Evolutionary conservation across 1,139 yeast genomes (phyloP).

Genomic region (Pichia kudriavzevii): DNA sequence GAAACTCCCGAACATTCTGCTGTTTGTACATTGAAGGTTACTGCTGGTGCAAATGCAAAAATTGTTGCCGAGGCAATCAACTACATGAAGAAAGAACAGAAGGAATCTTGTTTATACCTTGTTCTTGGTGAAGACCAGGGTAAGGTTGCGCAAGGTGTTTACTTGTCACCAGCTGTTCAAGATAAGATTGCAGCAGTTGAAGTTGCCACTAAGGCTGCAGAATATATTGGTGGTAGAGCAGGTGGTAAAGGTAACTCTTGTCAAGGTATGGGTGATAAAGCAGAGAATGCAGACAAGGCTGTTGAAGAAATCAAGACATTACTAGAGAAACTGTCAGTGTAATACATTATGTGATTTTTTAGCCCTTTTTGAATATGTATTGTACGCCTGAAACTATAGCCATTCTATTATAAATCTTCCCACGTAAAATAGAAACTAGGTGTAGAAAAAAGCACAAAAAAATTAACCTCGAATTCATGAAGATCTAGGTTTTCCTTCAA

Average conservation of each 20-base stretch:
- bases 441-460: too few relatives aligned
- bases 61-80: conserved; percentile 90
- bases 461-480: too few relatives aligned
- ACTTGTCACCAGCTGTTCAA: conserved; percentile 65
- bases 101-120: conserved; percentile 72
- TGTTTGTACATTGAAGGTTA: conserved; percentile 59
- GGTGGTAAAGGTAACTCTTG: conserved; percentile 97
- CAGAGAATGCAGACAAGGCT: conserved; percentile 63
- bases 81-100: conserved; percentile 69
- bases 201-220: conserved; percentile 64
- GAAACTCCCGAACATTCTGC: conserved; percentile 39
- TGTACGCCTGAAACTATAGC: too few relatives aligned
- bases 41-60: conserved; percentile 80
- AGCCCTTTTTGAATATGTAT: too few relatives aligned
- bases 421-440: too few relatives aligned
- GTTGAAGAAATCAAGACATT: conserved; percentile 56
- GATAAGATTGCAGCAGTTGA: conserved; percentile 66
- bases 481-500: too few relatives aligned
- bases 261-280: conserved; percentile 94
- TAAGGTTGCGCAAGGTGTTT: conserved; percentile 94
- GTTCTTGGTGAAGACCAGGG: conserved; percentile 52
- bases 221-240: conserved; percentile 87
- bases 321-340: conserved; percentile 42
- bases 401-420: too few relatives aligned
- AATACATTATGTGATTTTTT: too few relatives aligned